Evolutionary conservation across 345 rosid genomes (phyloP).

Genomic region (Bretschneidera sinensis): DNA sequence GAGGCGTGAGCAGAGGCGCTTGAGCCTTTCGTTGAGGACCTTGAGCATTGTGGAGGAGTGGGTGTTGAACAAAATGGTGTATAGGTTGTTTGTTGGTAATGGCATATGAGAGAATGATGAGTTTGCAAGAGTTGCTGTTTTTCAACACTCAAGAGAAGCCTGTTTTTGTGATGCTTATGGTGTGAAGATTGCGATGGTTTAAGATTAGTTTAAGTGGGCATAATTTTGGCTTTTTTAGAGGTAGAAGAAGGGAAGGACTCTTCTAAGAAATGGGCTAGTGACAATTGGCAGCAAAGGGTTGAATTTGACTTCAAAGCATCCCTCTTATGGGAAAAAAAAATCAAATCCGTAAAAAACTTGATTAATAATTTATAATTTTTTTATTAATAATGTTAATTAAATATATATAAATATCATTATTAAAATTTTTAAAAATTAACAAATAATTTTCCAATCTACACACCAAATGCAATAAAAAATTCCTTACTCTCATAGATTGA

Average conservation of each 20-base stretch:
- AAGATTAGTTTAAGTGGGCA: neutral
- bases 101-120: conserved; percentile 18
- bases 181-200: neutral
- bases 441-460: too few relatives aligned
- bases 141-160: conserved; percentile 2
- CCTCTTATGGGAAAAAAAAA: too few relatives aligned
- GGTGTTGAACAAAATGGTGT: conserved; percentile 11
- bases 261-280: conserved; percentile 33
- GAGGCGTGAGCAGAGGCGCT: conserved; percentile 54
- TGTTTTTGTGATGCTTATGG: conserved; percentile 2
- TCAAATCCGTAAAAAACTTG: too few relatives aligned
- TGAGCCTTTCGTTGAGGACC: conserved; percentile 40
- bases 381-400: neutral
- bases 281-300: conserved; percentile 37
- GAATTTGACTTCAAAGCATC: conserved; percentile 2
- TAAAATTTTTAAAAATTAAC: too few relatives aligned
- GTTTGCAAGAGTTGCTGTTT: conserved; percentile 18
- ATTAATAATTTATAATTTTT: too few relatives aligned
- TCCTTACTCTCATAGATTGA: too few relatives aligned
- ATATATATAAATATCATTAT: too few relatives aligned
- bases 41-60: conserved; percentile 43
- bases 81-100: conserved; percentile 2
- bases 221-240: conserved; percentile 6
- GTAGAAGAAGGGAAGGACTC: conserved; percentile 11
- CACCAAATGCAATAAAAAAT: too few relatives aligned